These are phyloP conservation scores for Leptomonas pyrrhocoris DNA, from an alignment of 208 protist species.

Conservation along the genomic window DNA sequence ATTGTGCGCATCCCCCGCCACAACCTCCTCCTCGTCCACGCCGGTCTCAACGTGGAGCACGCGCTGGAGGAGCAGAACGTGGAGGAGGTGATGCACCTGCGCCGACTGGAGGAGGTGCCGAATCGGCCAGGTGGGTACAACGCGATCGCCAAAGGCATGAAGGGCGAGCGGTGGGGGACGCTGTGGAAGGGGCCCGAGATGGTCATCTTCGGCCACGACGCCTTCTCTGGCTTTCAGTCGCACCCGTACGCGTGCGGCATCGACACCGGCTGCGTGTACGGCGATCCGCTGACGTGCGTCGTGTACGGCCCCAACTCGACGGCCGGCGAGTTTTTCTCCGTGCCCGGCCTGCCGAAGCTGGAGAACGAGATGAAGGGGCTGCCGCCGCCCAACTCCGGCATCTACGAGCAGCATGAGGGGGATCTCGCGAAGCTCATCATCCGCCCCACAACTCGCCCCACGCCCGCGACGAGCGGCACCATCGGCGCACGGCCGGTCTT, in stretches of 20 bases:
- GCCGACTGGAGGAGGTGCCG: conserved; percentile 56
- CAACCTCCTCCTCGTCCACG: conserved; percentile 87
- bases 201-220: conserved; percentile 92
- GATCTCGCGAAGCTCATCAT: conserved; percentile 62
- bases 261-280: conserved; percentile 92
- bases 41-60: conserved; percentile 71
- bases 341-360: conserved; percentile 69
- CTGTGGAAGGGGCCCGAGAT: conserved; percentile 83
- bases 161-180: conserved; percentile 65
- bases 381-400: conserved; percentile 58
- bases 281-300: conserved; percentile 77
- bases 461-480: conserved; percentile 35
- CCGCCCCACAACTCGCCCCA: conserved; percentile 55
- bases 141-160: conserved; percentile 65
- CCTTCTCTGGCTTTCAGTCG: conserved; percentile 74
- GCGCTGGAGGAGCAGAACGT: conserved; percentile 75
- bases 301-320: conserved; percentile 55
- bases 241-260: conserved; percentile 80
- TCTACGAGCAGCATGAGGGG: conserved; percentile 75
- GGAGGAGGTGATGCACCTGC: conserved; percentile 84
- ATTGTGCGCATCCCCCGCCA: conserved; percentile 82
- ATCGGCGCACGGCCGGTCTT: conserved; percentile 33
- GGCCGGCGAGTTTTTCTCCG: conserved; percentile 61
- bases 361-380: conserved; percentile 75
- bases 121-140: conserved; percentile 36